Evolutionary conservation across 192 early-diverging fungal species (phyloP), one percentile per base, ranked within the genome.

Genomic region (Rhizophagus sp.): DNA sequence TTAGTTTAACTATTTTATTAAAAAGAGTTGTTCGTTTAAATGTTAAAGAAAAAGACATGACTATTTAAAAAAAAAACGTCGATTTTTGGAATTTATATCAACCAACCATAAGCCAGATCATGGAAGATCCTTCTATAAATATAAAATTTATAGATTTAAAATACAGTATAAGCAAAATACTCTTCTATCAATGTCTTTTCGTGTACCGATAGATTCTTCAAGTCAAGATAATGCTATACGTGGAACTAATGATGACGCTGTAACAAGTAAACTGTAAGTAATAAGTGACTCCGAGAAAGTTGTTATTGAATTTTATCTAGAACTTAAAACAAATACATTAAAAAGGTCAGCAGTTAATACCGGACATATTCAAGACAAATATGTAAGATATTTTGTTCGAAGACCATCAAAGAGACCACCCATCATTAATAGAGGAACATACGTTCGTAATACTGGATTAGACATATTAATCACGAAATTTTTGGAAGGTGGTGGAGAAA

Each of bases 361-460:
- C 5, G 96, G 95, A 1, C 98, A 99, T 82, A 86, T 97, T 72
- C 64, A 85, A 25, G 97, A 99, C 81, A 91, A 90, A 4, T 98
- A 94, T 85, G 92, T 96, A 13, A 85, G 85, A 44, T 85, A 91
- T 49, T 97, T 98, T 89, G 91, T 96, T 8, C 88, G 88, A 49
- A 88, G 89, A 4, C 87, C 94, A n/a, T 85, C 88, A 8, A 84
- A 93, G 33, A 87, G 96, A 17, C 90, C 95, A 17, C 98, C 97
- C 24, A 86, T 99, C 67, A 98, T 99, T 73, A 99, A 99, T 84
- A 87, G 97, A 86, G 96, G 95, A 4, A 93, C 96, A 1, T 97
- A 93, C 81, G 83, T 94, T 8, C 90, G 97, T 12, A 91, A 91
- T 76, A 62, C 77, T 11, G 90, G 92, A 1, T 76, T 99, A 22